Conservation (phyloP, 2,329 filamentous ascomycete genomes). For the Talaromyces sp. region DNA sequence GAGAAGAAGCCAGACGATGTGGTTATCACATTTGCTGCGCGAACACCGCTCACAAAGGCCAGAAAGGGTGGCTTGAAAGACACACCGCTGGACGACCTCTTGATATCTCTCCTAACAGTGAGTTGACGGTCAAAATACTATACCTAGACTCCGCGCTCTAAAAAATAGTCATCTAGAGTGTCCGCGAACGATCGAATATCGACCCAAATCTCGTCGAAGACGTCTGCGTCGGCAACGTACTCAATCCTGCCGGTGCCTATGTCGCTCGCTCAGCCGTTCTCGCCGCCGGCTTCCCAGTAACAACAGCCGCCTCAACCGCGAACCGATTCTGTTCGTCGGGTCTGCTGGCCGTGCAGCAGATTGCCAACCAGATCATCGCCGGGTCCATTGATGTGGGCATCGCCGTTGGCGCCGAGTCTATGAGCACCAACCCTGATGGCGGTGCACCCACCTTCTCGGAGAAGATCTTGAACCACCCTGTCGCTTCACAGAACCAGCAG, state of each 20-base stretch:
- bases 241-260: conserved; percentile 82
- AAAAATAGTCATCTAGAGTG: conserved; percentile 43
- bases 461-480: conserved; percentile 65
- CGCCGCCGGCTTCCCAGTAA: conserved; percentile 78
- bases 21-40: conserved; percentile 36
- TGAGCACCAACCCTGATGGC: conserved; percentile 81
- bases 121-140: neutral
- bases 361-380: conserved; percentile 80
- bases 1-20: conserved; percentile 35
- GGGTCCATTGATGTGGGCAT: conserved; percentile 92
- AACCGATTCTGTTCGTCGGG: conserved; percentile 91
- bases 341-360: conserved; percentile 81
- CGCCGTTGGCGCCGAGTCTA: conserved; percentile 88
- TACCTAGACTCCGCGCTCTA: neutral
- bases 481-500: conserved; percentile 86
- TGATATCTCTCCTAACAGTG: conserved; percentile 34
- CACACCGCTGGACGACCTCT: conserved; percentile 29
- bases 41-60: conserved; percentile 36
- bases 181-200: conserved; percentile 78
- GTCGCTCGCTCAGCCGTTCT: conserved; percentile 84
- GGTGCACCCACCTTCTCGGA: conserved; percentile 78
- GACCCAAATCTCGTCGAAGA: conserved; percentile 84
- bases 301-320: conserved; percentile 70
- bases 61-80: conserved; percentile 37
- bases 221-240: conserved; percentile 78